Conservation (phyloP, 2,329 filamentous ascomycete genomes). For the Sporothrix mexicana region DNA sequence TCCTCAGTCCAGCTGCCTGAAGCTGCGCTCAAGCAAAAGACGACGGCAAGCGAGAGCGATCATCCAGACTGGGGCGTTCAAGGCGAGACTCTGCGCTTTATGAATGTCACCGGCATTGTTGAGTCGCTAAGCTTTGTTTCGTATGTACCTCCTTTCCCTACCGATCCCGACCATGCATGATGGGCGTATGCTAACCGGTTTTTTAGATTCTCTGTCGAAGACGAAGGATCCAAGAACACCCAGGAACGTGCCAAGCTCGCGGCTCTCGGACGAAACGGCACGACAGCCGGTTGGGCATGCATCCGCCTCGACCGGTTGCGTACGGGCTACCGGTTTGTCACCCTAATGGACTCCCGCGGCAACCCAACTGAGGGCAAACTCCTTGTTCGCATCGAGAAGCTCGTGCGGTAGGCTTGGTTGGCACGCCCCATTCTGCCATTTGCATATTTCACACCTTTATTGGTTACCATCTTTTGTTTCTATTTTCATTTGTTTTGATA, state of each 20-base stretch:
- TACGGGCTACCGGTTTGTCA: slow-evolving; percentile 61
- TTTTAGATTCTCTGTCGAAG: slow-evolving; percentile 60
- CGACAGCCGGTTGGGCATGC: slow-evolving; percentile 61
- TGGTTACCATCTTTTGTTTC: not conserved
- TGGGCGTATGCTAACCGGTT: slow-evolving; percentile 21
- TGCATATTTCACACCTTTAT: not conserved
- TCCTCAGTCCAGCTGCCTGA: slow-evolving; percentile 43
- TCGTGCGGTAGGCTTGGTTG: slow-evolving; percentile 40
- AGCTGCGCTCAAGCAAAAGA: slow-evolving; percentile 57
- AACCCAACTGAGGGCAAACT: slow-evolving; percentile 54
- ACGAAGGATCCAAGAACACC: slow-evolving; percentile 50
- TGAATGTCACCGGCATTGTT: slow-evolving; percentile 62
- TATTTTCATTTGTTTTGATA: not conserved
- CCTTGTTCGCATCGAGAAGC: slow-evolving; percentile 60
- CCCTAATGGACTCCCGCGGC: slow-evolving; percentile 55
- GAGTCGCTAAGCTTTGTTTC: slow-evolving; percentile 75
- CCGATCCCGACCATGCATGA: not conserved
- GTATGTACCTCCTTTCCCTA: slow-evolving; percentile 54
- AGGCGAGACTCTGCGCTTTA: slow-evolving; percentile 64
- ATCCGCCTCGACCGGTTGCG: slow-evolving; percentile 64
- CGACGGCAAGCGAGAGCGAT: slow-evolving; percentile 48
- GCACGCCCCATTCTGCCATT: not conserved
- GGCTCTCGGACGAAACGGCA: slow-evolving; percentile 32
- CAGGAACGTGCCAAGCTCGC: slow-evolving; percentile 42
- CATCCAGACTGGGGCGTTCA: slow-evolving; percentile 66